Percentiles rank a stretch among this genome's conserved stretches.
phyloP scores from a whole-genome alignment of 768 basidiomycete species.

The Suillus occidentalis region DNA sequence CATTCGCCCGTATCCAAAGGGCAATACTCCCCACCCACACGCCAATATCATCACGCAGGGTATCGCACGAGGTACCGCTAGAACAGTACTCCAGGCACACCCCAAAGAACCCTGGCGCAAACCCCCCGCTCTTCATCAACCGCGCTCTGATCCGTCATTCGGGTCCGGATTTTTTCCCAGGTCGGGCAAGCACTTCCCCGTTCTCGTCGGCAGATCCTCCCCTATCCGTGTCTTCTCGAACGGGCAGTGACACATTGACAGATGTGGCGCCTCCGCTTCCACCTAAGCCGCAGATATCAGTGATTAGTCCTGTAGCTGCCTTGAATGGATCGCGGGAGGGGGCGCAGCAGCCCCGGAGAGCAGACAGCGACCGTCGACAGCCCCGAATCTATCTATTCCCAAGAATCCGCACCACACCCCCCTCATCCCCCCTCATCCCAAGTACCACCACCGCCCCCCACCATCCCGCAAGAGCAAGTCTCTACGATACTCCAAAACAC shows the following conservation, averaged over 20 bases:
- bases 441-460: neutral
- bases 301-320: neutral
- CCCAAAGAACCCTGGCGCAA: neutral
- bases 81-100: neutral
- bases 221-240: neutral
- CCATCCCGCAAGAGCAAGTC: slow-evolving; percentile 12
- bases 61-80: neutral
- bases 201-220: neutral
- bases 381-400: slow-evolving; percentile 25
- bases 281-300: neutral
- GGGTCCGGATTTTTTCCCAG: neutral
- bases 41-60: neutral
- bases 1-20: neutral
- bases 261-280: neutral
- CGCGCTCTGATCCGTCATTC: neutral
- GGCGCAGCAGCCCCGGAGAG: neutral
- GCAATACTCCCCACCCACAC: neutral
- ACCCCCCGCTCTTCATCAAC: neutral
- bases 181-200: neutral
- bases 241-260: too few species aligned
- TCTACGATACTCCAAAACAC: slow-evolving; percentile 8
- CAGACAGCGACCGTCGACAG: neutral
- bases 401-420: slow-evolving; percentile 18
- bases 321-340: neutral
- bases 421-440: slow-evolving; percentile 8